Base-by-base conservation (phyloP, 2,329 filamentous ascomycete genomes). In the Penicillium concentricum region DNA sequence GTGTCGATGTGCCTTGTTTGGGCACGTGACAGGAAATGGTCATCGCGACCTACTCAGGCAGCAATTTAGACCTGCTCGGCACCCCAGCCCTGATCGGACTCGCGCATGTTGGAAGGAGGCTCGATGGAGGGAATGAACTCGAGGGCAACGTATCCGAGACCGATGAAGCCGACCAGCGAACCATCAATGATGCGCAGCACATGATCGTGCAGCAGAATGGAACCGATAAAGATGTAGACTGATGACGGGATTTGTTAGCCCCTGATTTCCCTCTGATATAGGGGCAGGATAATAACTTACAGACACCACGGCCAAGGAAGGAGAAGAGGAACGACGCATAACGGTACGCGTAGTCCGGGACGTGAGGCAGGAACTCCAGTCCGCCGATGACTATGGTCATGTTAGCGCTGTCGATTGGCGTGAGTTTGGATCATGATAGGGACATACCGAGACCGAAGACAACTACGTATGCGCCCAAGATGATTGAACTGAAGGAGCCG, bases 261-360 rank as follows among this genome's bases (percentile, higher is more conserved):
- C 59, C 43, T 24, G 42, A 8, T 16, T 9, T 13, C 5, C 10
- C 22, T 26, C 28, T 10, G 18, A 34, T 26, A 8, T 26, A 20
- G 7, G 12, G 2, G 18, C 3, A n/a, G n/a, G n/a, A 0, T 20
- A 16, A 24, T 30, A 30, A 87, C 91, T 79, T 86, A 96, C 92
- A 97, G 74, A 91, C 82, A 77, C 94, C 94, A 72, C 94, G 92
- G 60, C 94, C 94, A 67, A 97, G 79, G 83, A 99, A 97, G 56
- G 91, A 96, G 82, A 97, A 97, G 77, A 97, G 87, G 82, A 99
- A 99, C 12, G 91, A 96, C 53, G 92, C 93, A 81, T 97, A 96
- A 78, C 91, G 88, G 57, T 92, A 89, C 53, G 96, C 83, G 74
- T 96, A 92, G 58, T 92, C 91, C 49, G 94, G 93, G 67, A 97